Base-by-base conservation (phyloP, 148 eudicot species). In the Vaccinium corymbosum region DNA sequence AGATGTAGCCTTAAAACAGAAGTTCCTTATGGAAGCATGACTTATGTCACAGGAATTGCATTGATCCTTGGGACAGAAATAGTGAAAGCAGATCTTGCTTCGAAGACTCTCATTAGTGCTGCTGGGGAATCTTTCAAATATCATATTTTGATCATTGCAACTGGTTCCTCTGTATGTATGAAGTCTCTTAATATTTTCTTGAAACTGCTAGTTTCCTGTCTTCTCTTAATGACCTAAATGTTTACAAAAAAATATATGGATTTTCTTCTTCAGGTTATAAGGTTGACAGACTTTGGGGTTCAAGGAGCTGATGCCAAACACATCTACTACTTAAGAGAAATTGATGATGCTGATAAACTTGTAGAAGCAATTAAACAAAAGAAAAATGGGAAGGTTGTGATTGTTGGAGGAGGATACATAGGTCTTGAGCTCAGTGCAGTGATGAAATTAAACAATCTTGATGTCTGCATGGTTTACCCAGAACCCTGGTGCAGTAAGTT, bases 401-500 rank as follows among this genome's bases (percentile, higher is more conserved):
- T 97, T 80, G 98, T 97, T 87, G 99, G 99, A 70, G 99, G 99
- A 81, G 99, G 99, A 62, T 97, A 97, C 90, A 97, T 97, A 53
- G 99, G 99, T 82, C 93, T 97, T 82, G 99, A 97, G 91, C 94
- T 97, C 83, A 93, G 98, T 88, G 98, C 99, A 59, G 98, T 89
- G 29, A 78, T 95, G 86, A 90, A 73, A 82, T 66, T 94, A 76
- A 97, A 97, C 86, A 90, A 97, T 78, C 79, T 93, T 83, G 96
- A 95, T 80, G 99, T 97, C 85, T 89, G 76, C 35, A 97, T 97
- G 99, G 99, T 97, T 78, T 97, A 94, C 89, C 99, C 99, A 46
- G 99, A 97, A 89, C 99, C 99, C 38, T 95, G 98, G 98, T 97
- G 99, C 96, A 97, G 99, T 97, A 95, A 93, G 99, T 94, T 55